Base-by-base conservation (phyloP, 306 rosid species). In the Quercus suber region DNA sequence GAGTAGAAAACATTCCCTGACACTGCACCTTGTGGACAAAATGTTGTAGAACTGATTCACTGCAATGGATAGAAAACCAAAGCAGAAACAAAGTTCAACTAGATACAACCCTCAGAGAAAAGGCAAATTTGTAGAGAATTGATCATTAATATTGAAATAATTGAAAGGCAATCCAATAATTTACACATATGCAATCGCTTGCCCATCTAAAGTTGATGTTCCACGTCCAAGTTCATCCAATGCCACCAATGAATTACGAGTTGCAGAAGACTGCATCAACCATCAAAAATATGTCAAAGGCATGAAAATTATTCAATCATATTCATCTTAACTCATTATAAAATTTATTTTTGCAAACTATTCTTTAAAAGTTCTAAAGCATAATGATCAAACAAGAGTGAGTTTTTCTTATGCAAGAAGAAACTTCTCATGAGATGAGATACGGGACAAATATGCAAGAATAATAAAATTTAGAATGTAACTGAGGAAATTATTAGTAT, bases 191-290 rank as follows among this genome's bases (percentile, higher is more conserved):
- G 94, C 98, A 86, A 95, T 93, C 83, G 96, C 98, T 83, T 95
- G 98, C 67, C 98, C 99, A 82, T 95, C 99, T 45, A 97, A 91
- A 82, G 97, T 95, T 79, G 97, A 89, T 35, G 99, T 93, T 73
- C 99, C 99, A 60, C 97, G 94, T 63, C 99, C 99, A 85, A 95
- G 99, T 82, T 93, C 99, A 88, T 91, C 99, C 80, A 93, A 78
- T 37, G 93, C 88, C 71, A 88, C 94, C 89, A 93, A 86, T 49
- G 99, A 95, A 82, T 91, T 89, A 53, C 72, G 57, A 60, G 98
- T 33, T 31, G 35, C 35, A 31, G 1, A 31, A 31, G 6, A 31
- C 35, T 31, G 35, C 35, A 31, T 31, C 35, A 31, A 31, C 35
- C 35, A 31, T 31, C 0, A 31, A 31, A 31, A 31, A 31, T 41